Evolutionary conservation across 2,329 filamentous ascomycete genomes (phyloP), one percentile per base, ranked within the genome.

Genomic region (Setomelanomma holmii): DNA sequence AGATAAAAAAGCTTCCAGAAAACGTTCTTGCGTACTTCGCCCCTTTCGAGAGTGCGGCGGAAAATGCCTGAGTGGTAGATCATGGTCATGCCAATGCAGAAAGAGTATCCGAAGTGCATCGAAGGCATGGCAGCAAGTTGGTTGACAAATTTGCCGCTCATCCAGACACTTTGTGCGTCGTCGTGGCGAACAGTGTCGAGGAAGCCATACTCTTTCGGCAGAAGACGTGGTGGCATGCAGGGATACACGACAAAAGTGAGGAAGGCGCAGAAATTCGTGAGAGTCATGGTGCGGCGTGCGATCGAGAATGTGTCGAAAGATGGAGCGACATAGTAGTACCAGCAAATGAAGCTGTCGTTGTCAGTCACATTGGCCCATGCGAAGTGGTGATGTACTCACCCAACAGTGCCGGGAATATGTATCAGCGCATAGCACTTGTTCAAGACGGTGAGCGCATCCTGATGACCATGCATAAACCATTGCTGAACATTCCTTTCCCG

Each of bases 241-340:
- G 80, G 80, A 66, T 80, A 81, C 59, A 81, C 72, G 60, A 80
- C 76, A 70, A 82, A 82, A 39, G 80, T 79, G 44, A 76, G 66
- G 64, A 83, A 83, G 41, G 81, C 79, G 58, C 80, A 70, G 63
- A 84, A 79, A 67, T 84, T 84, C 53, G 80, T 81, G 19, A 84
- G 72, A 5, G 76, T 79, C 67, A 80, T 74, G 27, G 78, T 79
- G 12, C 78, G 76, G 49, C 78, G 77, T 40, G 72, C 76, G 33
- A 71, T 63, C 35, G 78, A 72, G 55, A 79, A 80, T 17, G 75
- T 76, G 23, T 74, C 64, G 65, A 80, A 78, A 1, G 75, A 80
- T 4, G 81, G 80, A 3, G 84, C 83, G 36, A 81, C 79, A 66
- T 83, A 84, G 71, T 86, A 87, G 70, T 85, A 87, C 80, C 83